Base-by-base conservation (phyloP, 148 eudicot species). In the Drosera capensis region DNA sequence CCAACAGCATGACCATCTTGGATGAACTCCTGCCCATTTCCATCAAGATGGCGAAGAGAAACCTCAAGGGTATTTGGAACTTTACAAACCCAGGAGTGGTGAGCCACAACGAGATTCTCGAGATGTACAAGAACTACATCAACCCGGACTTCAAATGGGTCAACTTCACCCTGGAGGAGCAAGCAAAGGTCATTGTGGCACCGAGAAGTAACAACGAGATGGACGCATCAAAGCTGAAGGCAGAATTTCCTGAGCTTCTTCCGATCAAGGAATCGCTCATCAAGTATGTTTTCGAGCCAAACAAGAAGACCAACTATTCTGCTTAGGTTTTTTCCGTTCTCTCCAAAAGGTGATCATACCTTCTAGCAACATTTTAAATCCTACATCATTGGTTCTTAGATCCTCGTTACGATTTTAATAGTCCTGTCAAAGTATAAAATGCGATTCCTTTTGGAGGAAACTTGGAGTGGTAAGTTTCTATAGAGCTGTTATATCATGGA, bases 1-100 rank as follows among this genome's bases (percentile, higher is more conserved):
- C 79, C n/a, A 74, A 74, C 58, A 74, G 79, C 59, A 74, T 74
- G 79, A 74, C 75, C 7, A 40, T 74, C 35, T 60, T 74, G 60
- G 79, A 74, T 25, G 79, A 74, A 58, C 79, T 74, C 52, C 60
- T 74, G 11, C 75, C 79, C 11, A 66, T 74, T 44, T 74, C 79
- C 7, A 63, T 74, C 21, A 75, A 74, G 65, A 74, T 74, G 79
- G 79, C 79, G 12, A 74, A 74, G 59, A 40, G 75, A 31, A 74
- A 74, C 57, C 72, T 70, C 5, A 59, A 38, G 43, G 79, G 79
- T 30, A 70, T 74, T 23, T 70, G 68, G 68, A 74, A 74, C 44
- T 74, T 74, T 67, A 74, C 79, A 25, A 73, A 73, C 51, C 79
- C 79, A 0, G 74, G 79, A 15, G 74, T 69, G 0, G 79, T 69